Conservation (phyloP, 1,139 yeast species). For the Sugiyamaella grinbergsii region DNA sequence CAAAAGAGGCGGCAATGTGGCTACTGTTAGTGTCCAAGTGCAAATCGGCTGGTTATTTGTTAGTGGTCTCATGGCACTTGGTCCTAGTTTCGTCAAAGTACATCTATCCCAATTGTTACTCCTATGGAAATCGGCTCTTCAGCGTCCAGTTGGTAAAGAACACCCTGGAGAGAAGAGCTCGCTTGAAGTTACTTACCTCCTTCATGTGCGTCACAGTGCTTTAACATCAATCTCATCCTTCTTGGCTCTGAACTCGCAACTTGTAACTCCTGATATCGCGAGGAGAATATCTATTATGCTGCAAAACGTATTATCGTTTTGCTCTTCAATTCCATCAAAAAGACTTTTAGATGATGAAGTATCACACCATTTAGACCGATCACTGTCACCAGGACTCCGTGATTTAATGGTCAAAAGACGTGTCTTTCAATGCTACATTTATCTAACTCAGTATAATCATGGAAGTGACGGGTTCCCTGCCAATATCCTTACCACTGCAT, state of each 20-base stretch:
- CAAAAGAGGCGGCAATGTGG: conserved; percentile 39
- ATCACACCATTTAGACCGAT: conserved; percentile 31
- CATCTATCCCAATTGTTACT: conserved; percentile 74
- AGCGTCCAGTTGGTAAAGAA: conserved; percentile 45
- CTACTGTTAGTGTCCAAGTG: conserved; percentile 38
- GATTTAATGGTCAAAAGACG: conserved; percentile 40
- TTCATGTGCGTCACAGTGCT: conserved; percentile 44
- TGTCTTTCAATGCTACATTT: conserved; percentile 43
- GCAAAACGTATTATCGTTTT: conserved; percentile 34
- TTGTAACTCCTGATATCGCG: conserved; percentile 47
- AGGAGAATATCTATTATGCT: conserved; percentile 42
- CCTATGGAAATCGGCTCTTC: conserved; percentile 81
- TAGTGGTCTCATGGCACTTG: conserved; percentile 74
- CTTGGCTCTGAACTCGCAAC: conserved; percentile 39
- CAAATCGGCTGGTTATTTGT: conserved; percentile 67
- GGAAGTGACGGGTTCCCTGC: conserved; percentile 40
- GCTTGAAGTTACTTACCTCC: conserved; percentile 40
- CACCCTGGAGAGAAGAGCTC: conserved; percentile 36
- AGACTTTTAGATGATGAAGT: conserved; percentile 37
- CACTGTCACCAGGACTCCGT: conserved; percentile 36
- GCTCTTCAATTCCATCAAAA: conserved; percentile 36
- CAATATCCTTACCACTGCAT: conserved; percentile 40
- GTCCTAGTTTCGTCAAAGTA: conserved; percentile 62
- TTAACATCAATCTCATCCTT: conserved; percentile 43
- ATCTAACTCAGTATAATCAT: conserved; percentile 34